These are phyloP conservation scores for Neurospora intermedia DNA, from an alignment of 495 filamentous ascomycete species.

Conservation along the genomic window DNA sequence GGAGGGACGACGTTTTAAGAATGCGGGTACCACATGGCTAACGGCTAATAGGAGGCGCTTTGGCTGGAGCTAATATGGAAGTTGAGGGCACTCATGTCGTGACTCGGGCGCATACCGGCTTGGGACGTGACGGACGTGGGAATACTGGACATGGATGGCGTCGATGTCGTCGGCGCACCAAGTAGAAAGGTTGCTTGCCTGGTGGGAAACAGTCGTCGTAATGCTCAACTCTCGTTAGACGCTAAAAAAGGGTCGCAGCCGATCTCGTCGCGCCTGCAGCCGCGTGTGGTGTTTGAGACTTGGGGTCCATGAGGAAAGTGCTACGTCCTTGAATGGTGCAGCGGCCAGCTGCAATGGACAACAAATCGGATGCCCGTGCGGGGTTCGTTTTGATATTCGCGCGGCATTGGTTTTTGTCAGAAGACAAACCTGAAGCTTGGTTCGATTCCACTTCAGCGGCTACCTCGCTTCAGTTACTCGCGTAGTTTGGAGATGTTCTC, in stretches of 20 bases:
- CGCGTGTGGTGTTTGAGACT: conserved; percentile 12
- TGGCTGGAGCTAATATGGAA: conserved; percentile 6
- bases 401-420: not conserved
- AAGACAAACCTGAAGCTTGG: not conserved
- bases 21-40: conserved; percentile 8
- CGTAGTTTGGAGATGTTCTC: not conserved
- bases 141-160: not conserved
- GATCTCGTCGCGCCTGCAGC: conserved; percentile 22
- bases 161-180: conserved; percentile 8
- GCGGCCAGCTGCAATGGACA: not conserved
- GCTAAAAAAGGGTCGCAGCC: conserved; percentile 11
- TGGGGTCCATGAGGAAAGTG: not conserved
- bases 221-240: conserved; percentile 1
- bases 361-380: not conserved
- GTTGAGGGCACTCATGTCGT: not conserved
- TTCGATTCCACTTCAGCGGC: not conserved
- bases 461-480: not conserved
- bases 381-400: not conserved
- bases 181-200: not conserved
- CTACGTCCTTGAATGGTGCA: not conserved
- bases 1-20: conserved; percentile 6
- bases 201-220: not conserved
- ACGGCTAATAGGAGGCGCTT: conserved; percentile 14
- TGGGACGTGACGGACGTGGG: not conserved
- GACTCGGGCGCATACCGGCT: conserved; percentile 1